phyloP scores from a whole-genome alignment of 75 land plant species.

The Larix kaempferi region DNA sequence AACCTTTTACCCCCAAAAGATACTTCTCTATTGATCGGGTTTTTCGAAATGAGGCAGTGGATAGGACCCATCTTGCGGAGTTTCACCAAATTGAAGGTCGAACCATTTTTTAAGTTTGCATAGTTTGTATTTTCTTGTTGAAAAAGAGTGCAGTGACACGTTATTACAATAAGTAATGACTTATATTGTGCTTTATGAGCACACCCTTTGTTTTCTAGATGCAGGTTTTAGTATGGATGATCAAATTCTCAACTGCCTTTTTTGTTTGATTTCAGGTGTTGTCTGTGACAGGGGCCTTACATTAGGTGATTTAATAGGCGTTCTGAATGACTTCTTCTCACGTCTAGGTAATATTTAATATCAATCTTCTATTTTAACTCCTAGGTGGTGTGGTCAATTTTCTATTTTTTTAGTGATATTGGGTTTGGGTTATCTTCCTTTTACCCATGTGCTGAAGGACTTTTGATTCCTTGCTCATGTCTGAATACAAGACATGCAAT shows the following conservation, averaged over 20 bases:
- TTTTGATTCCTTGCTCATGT: conserved; percentile 3
- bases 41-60: conserved; percentile 98
- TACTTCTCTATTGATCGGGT: conserved; percentile 98
- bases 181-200: not conserved
- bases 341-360: conserved; percentile 58
- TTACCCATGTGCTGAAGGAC: not conserved
- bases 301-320: conserved; percentile 89
- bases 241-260: not conserved
- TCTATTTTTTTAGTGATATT: not conserved
- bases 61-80: conserved; percentile 98
- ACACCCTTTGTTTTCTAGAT: not conserved
- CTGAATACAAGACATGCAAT: not conserved
- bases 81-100: conserved; percentile 98
- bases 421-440: too few relatives aligned
- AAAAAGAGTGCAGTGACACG: not conserved
- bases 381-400: not conserved
- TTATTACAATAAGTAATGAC: not conserved
- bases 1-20: conserved; percentile 70
- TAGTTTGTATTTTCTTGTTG: conserved; percentile 1
- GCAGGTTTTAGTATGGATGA: not conserved
- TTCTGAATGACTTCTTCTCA: conserved; percentile 82
- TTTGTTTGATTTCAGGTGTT: conserved; percentile 49
- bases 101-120: not conserved
- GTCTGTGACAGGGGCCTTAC: conserved; percentile 91
- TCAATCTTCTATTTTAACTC: not conserved